Percentiles rank a stretch among this genome's conserved stretches.
These are phyloP conservation scores for Candida ipomoeae DNA, from an alignment of 805 yeast genomes.

Conservation along the genomic window DNA sequence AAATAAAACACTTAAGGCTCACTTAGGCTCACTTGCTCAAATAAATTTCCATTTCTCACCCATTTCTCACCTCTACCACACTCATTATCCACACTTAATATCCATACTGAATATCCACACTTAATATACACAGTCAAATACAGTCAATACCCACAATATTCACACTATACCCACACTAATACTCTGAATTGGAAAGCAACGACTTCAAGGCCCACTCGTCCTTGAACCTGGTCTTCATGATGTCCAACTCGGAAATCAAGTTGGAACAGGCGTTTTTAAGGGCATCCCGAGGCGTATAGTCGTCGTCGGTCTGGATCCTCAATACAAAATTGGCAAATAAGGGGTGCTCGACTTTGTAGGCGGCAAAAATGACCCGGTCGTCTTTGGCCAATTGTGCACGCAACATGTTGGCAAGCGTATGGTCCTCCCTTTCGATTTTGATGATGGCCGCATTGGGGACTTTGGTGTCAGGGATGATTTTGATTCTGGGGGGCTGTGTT, in stretches of 20 bases:
- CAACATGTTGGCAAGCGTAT: conserved; percentile 87
- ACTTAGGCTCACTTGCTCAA: too few relatives aligned
- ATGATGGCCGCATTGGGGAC: conserved; percentile 93
- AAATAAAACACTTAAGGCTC: too few relatives aligned
- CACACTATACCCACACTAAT: conserved; percentile 15
- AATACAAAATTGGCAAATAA: conserved; percentile 90
- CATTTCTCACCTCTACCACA: too few relatives aligned
- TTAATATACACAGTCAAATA: too few relatives aligned
- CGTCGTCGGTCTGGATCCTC: conserved; percentile 95
- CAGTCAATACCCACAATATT: too few relatives aligned
- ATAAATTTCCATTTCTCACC: too few relatives aligned
- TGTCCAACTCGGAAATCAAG: conserved; percentile 73
- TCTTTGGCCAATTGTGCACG: conserved; percentile 84
- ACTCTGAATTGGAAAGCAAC: conserved; percentile 51
- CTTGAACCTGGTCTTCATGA: conserved; percentile 71
- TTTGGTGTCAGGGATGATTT: conserved; percentile 87
- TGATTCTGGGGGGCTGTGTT: conserved; percentile 44
- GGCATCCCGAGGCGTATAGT: conserved; percentile 87
- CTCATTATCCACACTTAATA: too few relatives aligned
- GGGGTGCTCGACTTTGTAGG: conserved; percentile 97
- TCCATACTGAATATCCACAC: not conserved
- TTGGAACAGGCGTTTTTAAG: conserved; percentile 84
- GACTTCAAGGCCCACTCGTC: conserved; percentile 93
- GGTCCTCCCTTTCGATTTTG: conserved; percentile 95
- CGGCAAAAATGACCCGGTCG: conserved; percentile 88